Evolutionary conservation across 352 stramenopile species (phyloP), one percentile per base, ranked within the genome.

Genomic region (Globisporangium polare): DNA sequence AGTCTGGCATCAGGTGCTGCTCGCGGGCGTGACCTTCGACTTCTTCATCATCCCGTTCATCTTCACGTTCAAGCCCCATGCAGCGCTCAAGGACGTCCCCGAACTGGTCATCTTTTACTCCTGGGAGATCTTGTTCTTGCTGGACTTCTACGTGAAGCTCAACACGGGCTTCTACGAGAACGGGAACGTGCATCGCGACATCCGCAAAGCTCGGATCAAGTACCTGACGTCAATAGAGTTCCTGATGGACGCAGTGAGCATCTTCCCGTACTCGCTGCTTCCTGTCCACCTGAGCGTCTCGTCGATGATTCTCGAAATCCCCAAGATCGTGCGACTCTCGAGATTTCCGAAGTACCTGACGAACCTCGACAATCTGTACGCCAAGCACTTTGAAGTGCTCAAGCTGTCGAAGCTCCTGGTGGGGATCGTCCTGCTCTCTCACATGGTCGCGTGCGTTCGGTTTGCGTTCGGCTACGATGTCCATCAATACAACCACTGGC

Each of bases 161-260:
- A 72, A 83, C 53, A 89, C 73, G 1, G 74, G 80, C 1, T 88
- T 71, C 54, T 89, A 89, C 60, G 62, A 77, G 29, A 74, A 85
- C 35, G 79, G 79, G 20, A 84, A 89, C 52, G 43, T 89, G n/a
- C 61, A 87, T 15, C 72, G 73, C 5, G 74, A 89, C 50, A 67
- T 69, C 8, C 59, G 62, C 31, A 66, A 71, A 18, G 79, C 77
- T 0, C 65, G 73, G 41, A 46, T 55, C 35, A 69, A 76, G 31
- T 93, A 93, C 54, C 39, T 89, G 3, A 64, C 57, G 22, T 90
- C 81, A 3, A 62, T 50, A 22, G 59, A 59, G 15, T 89, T 93
- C 54, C 62, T 55, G 1, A 26, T 80, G 5, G 83, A 93, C 47
- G 15, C 84, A 0, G 17, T 88, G 5, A 69, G 78, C 10, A 72